Base-by-base conservation (phyloP, 164 flowering plant species). In the Umbellularia californica region DNA sequence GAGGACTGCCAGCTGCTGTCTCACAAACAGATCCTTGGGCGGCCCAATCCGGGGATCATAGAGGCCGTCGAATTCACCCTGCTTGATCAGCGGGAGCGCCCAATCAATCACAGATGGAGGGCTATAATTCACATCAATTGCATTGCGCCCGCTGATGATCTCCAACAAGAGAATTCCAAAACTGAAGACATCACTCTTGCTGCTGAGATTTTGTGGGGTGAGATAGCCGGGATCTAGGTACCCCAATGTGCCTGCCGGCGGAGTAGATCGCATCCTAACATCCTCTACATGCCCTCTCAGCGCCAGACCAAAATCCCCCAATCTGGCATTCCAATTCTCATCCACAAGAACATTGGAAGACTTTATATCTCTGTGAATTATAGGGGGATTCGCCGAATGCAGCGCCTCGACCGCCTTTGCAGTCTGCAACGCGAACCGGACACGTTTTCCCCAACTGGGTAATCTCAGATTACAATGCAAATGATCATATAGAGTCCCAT, bases 41-140 rank as follows among this genome's bases (percentile, higher is more conserved):
- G 91, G 91, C 2, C 70, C 41, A 74, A 91, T 83, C 71, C 94
- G 84, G 0, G 95, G 94, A 81, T 95, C 98, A 76, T 79, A 93
- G 17, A 95, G 71, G 11, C 77, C 47, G 5, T 81, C 58, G 58
- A 90, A 69, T 79, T 90, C 91, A 79, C 97, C 95, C 83, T 82
- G 90, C 72, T 83, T 85, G 1, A 93, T 82, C 15, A 91, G 79
- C 0, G 97, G 98, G 70, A 93, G 81, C 2, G 98, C 97, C 98
- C 98, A 94, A 84, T 94, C 98, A 55, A 92, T 88, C 58, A 95
- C 84, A 0, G 94, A 95, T 72, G 98, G 97, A 1, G 98, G 98
- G 3, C 97, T 90, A 81, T 91, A 76, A 28, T 77, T 90, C 50
- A 93, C 80, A 81, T 95, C 98, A 35, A 95, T 91, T 2, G 98